These are phyloP conservation scores for Crucibulum laeve DNA, from an alignment of 768 basidiomycete genomes.

Conservation along the genomic window DNA sequence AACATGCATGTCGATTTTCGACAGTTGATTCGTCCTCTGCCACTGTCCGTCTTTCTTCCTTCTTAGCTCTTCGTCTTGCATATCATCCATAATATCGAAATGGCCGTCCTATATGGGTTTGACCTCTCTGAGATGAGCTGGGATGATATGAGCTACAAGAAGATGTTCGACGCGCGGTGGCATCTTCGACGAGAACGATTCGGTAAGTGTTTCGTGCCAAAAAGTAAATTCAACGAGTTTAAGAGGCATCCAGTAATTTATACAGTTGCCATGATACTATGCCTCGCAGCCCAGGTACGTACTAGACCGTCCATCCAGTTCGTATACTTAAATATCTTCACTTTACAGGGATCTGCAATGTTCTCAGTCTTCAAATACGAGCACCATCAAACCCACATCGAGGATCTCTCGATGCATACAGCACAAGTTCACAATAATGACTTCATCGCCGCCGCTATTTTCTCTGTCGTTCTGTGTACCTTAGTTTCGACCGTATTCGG, in stretches of 20 bases:
- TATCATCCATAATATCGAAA: no score
- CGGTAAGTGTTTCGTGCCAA: conserved; percentile 15
- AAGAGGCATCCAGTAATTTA: background rate
- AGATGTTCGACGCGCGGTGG: conserved; percentile 27
- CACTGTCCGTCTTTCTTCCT: no score
- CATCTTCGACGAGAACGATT: conserved; percentile 26
- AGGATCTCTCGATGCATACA: conserved; percentile 9
- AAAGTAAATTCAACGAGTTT: background rate
- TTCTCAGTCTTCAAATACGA: conserved; percentile 32
- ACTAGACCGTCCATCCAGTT: background rate
- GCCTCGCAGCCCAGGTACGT: conserved; percentile 27
- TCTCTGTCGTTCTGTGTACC: conserved; percentile 29
- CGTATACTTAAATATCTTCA: no score
- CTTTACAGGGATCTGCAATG: conserved; percentile 23
- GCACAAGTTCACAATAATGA: conserved; percentile 25
- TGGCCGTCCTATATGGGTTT: conserved; percentile 28
- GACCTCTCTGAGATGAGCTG: conserved; percentile 28
- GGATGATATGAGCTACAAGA: conserved; percentile 21
- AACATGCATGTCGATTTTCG: no score
- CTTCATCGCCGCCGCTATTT: conserved; percentile 20
- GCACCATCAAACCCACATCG: conserved; percentile 21
- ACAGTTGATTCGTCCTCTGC: no score
- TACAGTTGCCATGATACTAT: conserved; percentile 21
- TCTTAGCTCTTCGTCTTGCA: no score
- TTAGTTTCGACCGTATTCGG: conserved; percentile 31